Percentiles rank a stretch among this genome's conserved stretches.
phyloP scores from a whole-genome alignment of 2,329 filamentous ascomycete genomes.

The Diplodia corticola region DNA sequence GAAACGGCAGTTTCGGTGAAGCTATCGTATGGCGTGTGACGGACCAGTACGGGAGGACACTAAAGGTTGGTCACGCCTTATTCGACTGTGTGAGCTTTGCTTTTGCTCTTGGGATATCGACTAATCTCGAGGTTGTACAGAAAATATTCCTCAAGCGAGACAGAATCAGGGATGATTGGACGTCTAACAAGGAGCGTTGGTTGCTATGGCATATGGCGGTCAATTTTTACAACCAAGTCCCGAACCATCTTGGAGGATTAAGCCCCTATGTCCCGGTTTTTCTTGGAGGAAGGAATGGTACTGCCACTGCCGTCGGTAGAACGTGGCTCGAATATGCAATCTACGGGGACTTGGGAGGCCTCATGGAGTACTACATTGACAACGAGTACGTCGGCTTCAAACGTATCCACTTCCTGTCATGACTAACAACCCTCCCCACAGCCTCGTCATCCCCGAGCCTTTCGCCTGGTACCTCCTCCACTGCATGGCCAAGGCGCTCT shows the following conservation, averaged over 20 bases:
- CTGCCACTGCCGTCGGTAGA: neutral
- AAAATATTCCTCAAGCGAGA: neutral
- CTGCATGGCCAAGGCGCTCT: neutral
- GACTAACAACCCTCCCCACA: neutral
- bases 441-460: neutral
- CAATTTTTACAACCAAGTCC: too few relatives aligned
- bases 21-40: neutral
- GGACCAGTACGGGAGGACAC: neutral
- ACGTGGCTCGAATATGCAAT: neutral
- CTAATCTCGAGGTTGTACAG: neutral
- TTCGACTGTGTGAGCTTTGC: neutral
- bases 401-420: neutral
- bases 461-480: constrained; percentile 17
- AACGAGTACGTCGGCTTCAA: neutral
- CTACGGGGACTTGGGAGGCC: neutral
- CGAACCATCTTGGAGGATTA: too few relatives aligned
- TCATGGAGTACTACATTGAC: neutral
- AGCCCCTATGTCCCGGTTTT: neutral
- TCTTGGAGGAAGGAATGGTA: neutral
- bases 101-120: too few relatives aligned
- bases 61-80: neutral
- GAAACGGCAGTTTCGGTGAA: neutral
- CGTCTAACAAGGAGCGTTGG: neutral
- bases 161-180: accelerated
- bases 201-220: neutral